Conservation (phyloP, 345 rosid species). For the Gossypium turneri region DNA sequence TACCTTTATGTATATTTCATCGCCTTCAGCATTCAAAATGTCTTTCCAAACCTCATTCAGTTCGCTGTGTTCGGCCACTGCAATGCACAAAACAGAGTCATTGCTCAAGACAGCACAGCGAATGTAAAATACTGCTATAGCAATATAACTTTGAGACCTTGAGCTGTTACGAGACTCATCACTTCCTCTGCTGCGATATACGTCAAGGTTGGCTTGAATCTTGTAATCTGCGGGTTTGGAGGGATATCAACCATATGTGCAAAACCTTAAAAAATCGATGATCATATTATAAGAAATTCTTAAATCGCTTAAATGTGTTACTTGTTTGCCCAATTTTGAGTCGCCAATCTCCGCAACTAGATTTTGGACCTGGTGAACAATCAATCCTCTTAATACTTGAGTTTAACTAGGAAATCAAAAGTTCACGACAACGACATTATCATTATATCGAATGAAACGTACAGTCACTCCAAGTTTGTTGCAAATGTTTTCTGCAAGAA, state of each 20-base stretch:
- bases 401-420: not conserved
- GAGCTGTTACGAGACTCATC: conserved; percentile 97
- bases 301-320: conserved; percentile 24
- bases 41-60: conserved; percentile 94
- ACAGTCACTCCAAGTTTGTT: conserved; percentile 77
- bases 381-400: conserved; percentile 14
- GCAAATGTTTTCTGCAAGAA: conserved; percentile 92
- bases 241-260: not conserved
- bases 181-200: conserved; percentile 91
- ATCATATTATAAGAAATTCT: conserved; percentile 10
- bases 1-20: conserved; percentile 93
- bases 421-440: not conserved
- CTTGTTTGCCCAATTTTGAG: conserved; percentile 94
- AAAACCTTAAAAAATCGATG: not conserved
- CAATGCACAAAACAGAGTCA: conserved; percentile 13
- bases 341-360: conserved; percentile 89
- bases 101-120: not conserved
- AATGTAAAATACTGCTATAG: not conserved
- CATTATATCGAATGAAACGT: conserved; percentile 7
- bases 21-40: conserved; percentile 87
- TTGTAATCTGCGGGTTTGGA: conserved; percentile 49
- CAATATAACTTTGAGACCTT: conserved; percentile 50
- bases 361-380: conserved; percentile 66
- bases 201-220: conserved; percentile 76
- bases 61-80: conserved; percentile 81